phyloP scores from a whole-genome alignment of 805 yeast genomes.

The Lachancea thermotolerans region DNA sequence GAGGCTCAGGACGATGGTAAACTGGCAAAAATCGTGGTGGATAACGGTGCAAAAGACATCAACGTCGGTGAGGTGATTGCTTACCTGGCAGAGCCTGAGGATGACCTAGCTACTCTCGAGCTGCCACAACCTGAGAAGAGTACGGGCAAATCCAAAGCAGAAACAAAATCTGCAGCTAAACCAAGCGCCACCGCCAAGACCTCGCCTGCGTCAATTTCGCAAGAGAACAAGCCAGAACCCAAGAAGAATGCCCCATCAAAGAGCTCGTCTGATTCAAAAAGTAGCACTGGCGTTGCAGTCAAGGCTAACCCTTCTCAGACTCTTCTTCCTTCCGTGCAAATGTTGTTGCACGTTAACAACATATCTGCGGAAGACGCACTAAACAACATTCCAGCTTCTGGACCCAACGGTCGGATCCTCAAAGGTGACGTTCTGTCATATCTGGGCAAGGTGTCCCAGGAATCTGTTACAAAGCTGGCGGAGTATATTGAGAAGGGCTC shows the following conservation, averaged over 20 bases:
- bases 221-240: background rate
- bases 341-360: constrained; percentile 52
- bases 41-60: constrained; percentile 71
- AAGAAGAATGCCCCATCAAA: background rate
- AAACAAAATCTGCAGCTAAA: constrained; percentile 10
- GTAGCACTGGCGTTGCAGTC: constrained; percentile 9
- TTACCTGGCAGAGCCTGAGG: constrained; percentile 78
- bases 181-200: background rate
- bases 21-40: constrained; percentile 62
- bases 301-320: constrained; percentile 62
- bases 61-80: constrained; percentile 91
- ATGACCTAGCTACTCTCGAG: constrained; percentile 61
- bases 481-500: constrained; percentile 48
- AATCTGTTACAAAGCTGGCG: constrained; percentile 47
- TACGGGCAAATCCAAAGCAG: constrained; percentile 12
- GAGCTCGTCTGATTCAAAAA: background rate
- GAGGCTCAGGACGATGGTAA: constrained; percentile 91
- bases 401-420: constrained; percentile 80
- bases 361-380: constrained; percentile 69
- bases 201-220: background rate
- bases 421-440: constrained; percentile 89
- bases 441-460: constrained; percentile 62
- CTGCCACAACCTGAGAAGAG: constrained; percentile 38
- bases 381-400: constrained; percentile 69
- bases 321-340: constrained; percentile 71